Evolutionary conservation across 228 moss, liverwort and hornwort species (phyloP).

Genomic region (Sphagnum magellanicum): DNA sequence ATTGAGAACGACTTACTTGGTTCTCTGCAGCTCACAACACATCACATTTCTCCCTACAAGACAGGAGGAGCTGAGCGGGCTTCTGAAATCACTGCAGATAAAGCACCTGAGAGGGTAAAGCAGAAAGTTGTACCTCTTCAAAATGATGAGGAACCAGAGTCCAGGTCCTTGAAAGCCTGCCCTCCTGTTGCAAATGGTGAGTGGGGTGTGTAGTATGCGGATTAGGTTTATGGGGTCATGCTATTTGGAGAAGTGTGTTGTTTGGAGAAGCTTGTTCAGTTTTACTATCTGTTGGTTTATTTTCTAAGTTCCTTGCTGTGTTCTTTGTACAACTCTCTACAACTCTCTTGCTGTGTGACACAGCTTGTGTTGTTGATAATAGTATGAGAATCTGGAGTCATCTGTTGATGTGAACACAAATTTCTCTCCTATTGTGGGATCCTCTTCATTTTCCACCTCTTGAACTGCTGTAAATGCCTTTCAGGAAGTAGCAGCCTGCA

Average conservation of each 20-base stretch:
- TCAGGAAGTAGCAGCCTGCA: slow-evolving; percentile 30
- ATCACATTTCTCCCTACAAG: slow-evolving; percentile 97
- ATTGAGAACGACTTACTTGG: slow-evolving; percentile 96
- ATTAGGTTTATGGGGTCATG: too few relatives aligned
- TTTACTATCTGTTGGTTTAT: not conserved
- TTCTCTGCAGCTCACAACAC: slow-evolving; percentile 93
- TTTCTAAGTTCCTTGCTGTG: not conserved
- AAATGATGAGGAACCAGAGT: slow-evolving; percentile 54
- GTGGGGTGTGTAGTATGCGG: not conserved
- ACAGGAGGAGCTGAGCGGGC: slow-evolving; percentile 91
- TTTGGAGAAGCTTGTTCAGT: too few relatives aligned
- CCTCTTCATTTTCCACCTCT: not conserved
- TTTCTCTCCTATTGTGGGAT: not conserved
- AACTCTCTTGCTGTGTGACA: not conserved
- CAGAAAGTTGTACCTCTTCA: slow-evolving; percentile 25
- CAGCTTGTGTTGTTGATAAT: not conserved
- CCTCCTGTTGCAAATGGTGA: slow-evolving; percentile 65
- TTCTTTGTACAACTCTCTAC: not conserved
- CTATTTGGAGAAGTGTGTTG: too few relatives aligned
- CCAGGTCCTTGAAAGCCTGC: slow-evolving; percentile 67
- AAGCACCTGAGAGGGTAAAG: slow-evolving; percentile 44
- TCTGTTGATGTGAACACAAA: not conserved
- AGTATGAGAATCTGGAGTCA: not conserved
- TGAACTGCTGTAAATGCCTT: slow-evolving; percentile 7
- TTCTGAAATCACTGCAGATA: slow-evolving; percentile 63